Base-by-base conservation (phyloP, 441 rosid genomes). In the Gossypium lobatum region DNA sequence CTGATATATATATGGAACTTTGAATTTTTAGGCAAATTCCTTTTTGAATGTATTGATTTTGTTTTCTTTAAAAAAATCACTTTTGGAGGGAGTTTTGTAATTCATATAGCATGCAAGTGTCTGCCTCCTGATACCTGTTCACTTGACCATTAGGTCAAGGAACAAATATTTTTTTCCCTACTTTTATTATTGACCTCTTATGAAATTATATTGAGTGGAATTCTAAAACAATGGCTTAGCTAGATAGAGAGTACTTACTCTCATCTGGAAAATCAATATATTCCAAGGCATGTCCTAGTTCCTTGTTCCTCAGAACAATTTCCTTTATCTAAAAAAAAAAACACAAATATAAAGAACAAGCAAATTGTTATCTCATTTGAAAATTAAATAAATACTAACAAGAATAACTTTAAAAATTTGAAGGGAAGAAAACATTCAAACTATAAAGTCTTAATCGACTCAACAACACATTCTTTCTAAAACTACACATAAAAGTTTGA, bases 201-300 rank as follows among this genome's bases (percentile, higher is more conserved):
- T 54, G 25, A 54, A 54, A 54, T 18, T 25, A 59, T 25, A 59
- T 59, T 34, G 4, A 34, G 26, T 37, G 68, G 6, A 64, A 45
- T 21, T 66, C 26, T 45, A 48, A 67, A 50, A 46, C 57, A 8
- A 25, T n/a, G 52, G 59, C 59, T 25, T 16, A 18, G 60, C 74
- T 28, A 58, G 2, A 54, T 0, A 48, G 66, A 16, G 20, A 59
- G 63, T 17, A 81, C 89, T 79, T 75, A 93, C 97, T 79, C 82
- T 93, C 89, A 64, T 85, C 96, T 1, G 97, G 90, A 80, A 76
- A 93, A 75, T 89, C 93, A 72, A 61, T 48, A 79, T 82, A 93
- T 70, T 90, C 77, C 79, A 88, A 17, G 8, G 65, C 59, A 68
- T 66, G 64, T 52, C 7, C 6, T 14, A 70, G 13, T 3, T 50